These are phyloP conservation scores for Jasminum sambac DNA, from an alignment of 257 asterid species.

Conservation along the genomic window DNA sequence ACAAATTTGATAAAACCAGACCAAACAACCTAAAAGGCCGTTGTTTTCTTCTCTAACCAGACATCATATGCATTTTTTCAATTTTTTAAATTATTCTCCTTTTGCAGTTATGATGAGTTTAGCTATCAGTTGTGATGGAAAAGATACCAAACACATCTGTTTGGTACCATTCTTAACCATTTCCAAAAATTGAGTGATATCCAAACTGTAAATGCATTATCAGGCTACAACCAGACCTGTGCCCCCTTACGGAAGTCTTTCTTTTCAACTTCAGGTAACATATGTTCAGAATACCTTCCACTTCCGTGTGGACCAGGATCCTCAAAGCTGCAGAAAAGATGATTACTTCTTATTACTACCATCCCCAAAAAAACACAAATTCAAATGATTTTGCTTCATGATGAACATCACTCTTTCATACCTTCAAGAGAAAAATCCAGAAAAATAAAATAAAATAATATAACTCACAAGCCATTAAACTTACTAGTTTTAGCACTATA, in stretches of 20 bases:
- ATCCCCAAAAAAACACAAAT: background rate
- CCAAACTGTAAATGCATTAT: background rate
- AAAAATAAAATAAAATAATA: background rate
- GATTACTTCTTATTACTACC: conserved; percentile 6
- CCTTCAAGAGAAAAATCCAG: background rate
- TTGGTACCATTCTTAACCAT: conserved; percentile 1
- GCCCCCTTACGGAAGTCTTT: conserved; percentile 96
- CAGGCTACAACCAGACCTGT: conserved; percentile 53
- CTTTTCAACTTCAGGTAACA: conserved; percentile 95
- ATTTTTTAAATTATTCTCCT: background rate
- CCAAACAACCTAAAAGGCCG: no score
- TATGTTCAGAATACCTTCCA: conserved; percentile 87
- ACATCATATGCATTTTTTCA: background rate
- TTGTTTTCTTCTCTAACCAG: background rate
- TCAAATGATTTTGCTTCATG: background rate
- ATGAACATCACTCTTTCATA: background rate
- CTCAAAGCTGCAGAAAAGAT: conserved; percentile 71
- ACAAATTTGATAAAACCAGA: no score
- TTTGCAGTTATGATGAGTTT: background rate
- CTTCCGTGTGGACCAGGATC: conserved; percentile 99
- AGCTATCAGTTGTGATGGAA: background rate
- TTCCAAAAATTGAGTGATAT: background rate
- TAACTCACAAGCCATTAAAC: background rate
- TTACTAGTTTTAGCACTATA: background rate
- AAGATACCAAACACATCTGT: conserved; percentile 12